Evolutionary conservation across 495 filamentous ascomycete species (phyloP).

Genomic region (Gamarada debralockiae): DNA sequence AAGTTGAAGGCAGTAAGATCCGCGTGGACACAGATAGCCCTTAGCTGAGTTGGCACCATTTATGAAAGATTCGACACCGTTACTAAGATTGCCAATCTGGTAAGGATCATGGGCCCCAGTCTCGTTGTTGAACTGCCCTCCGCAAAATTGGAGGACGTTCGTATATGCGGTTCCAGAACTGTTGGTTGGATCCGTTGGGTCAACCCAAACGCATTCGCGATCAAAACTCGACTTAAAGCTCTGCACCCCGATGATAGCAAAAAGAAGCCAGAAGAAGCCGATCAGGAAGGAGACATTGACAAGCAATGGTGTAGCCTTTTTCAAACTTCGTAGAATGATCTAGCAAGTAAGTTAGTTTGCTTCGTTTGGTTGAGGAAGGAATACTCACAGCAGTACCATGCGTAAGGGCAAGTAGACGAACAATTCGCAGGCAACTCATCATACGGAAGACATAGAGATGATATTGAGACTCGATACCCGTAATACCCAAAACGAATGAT

Average conservation of each 20-base stretch:
- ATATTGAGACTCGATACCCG: slow-evolving; percentile 57
- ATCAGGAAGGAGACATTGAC: slow-evolving; percentile 94
- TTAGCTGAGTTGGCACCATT: slow-evolving; percentile 54
- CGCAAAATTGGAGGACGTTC: slow-evolving; percentile 72
- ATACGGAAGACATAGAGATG: slow-evolving; percentile 92
- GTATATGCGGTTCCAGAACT: slow-evolving; percentile 36
- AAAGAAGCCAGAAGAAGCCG: slow-evolving; percentile 97
- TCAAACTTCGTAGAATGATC: slow-evolving; percentile 90
- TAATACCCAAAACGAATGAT: slow-evolving; percentile 66
- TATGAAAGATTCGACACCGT: neutral
- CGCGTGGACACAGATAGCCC: slow-evolving; percentile 84
- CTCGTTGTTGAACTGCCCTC: slow-evolving; percentile 64
- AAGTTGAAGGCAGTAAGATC: slow-evolving; percentile 78
- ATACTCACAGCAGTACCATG: slow-evolving; percentile 68
- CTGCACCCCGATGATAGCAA: slow-evolving; percentile 94
- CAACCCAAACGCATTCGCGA: slow-evolving; percentile 84
- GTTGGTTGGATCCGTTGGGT: slow-evolving; percentile 45
- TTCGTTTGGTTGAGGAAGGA: neutral
- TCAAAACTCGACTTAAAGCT: slow-evolving; percentile 94
- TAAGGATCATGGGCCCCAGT: slow-evolving; percentile 62
- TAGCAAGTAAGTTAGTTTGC: slow-evolving; percentile 25
- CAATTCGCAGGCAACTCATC: slow-evolving; percentile 89
- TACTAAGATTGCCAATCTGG: slow-evolving; percentile 25
- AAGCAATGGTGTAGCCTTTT: slow-evolving; percentile 91
- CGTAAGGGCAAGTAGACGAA: slow-evolving; percentile 83